Evolutionary conservation across 495 filamentous ascomycete species (phyloP), one percentile per base, ranked within the genome.

Genomic region (Annulohypoxylon maeteangense): DNA sequence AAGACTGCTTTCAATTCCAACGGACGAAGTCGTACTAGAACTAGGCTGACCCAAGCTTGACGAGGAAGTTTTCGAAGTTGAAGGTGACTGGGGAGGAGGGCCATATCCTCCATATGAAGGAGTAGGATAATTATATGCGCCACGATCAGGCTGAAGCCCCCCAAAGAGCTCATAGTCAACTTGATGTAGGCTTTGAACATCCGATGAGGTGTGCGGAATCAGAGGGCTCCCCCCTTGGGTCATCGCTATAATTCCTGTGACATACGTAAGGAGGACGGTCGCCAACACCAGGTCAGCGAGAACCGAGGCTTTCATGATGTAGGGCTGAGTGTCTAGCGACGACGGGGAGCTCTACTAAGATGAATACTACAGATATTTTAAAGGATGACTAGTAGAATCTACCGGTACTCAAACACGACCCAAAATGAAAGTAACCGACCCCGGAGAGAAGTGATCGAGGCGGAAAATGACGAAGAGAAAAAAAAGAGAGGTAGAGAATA

Each of bases 81-180:
- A 74, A 12, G 62, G 29, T 10, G 29, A 58, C 18, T 74, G 69
- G 18, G 79, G 76, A 31, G 78, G 78, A 36, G 79, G 81, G 1
- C 78, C 78, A 65, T 84, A 83, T 63, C 81, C 80, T 53, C 78
- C 82, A 73, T 85, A 83, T 4, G 67, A 70, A 27, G 74, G 57
- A 51, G 75, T 72, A 40, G 81, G 77, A 71, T 80, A 79, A 20
- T 77, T 74, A 61, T 84, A 81, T 7, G 75, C 78, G 29, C 67
- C 78, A 38, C 64, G 72, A 16, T 78, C 64, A 32, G 68, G 71
- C 16, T 62, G 40, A 40, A 69, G 73, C 7, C 67, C 74, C 31
- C 65, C 74, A 22, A 71, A 76, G 40, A 74, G 72, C 34, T 65
- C 74, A 62, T 79, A 75, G 12, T 77, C 34, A 47, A 72, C 55